A percentile compares a stretch with the other conserved stretches of the same genome.
Evolutionary conservation across 805 yeast genomes (phyloP).

Genomic region (Schizosaccharomyces octosporus): DNA sequence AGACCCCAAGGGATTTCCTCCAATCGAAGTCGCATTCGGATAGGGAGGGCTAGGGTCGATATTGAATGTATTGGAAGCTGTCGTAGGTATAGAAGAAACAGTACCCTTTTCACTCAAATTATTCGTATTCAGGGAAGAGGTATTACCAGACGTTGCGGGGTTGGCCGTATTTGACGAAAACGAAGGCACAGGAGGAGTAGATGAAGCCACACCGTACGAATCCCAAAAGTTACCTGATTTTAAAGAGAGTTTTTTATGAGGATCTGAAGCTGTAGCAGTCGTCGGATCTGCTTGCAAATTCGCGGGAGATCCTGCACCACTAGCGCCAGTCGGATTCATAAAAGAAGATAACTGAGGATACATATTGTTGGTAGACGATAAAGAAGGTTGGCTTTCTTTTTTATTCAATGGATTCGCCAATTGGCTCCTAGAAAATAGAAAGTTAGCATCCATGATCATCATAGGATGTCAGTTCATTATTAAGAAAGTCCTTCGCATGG

Average conservation of each 20-base stretch:
- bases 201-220: not conserved
- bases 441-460: not conserved
- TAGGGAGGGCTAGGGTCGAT: no score
- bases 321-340: not conserved
- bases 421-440: not conserved
- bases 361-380: not conserved
- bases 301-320: not conserved
- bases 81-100: no score
- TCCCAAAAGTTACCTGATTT: not conserved
- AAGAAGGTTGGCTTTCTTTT: not conserved
- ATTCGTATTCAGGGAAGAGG: no score
- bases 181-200: no score
- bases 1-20: not conserved
- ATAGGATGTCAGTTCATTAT: no score
- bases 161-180: not conserved
- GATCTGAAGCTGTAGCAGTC: not conserved
- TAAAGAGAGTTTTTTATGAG: not conserved
- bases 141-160: not conserved
- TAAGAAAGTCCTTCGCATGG: no score
- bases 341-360: not conserved
- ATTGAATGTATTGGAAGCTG: no score
- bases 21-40: not conserved
- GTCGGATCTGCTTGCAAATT: not conserved
- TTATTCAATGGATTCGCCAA: not conserved
- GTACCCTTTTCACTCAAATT: no score